Conservation (phyloP, 2,329 filamentous ascomycete species). For the Acephala macrosclerotiorum region DNA sequence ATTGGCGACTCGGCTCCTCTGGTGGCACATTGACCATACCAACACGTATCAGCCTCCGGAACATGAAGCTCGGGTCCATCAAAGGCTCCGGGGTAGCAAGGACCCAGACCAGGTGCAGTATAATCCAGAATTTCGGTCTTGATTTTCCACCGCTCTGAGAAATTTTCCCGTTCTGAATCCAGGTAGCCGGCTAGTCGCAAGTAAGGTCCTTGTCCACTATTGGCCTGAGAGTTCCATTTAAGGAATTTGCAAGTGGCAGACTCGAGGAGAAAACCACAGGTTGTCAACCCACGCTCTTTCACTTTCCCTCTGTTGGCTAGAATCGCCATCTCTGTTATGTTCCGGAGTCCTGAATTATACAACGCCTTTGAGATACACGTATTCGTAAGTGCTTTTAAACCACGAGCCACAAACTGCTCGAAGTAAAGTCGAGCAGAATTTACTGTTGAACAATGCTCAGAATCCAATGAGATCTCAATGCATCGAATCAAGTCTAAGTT, state of each 20-base stretch:
- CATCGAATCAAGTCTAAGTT: slow-evolving; percentile 3
- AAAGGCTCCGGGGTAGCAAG: neutral
- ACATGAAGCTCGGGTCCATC: neutral
- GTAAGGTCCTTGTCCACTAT: neutral
- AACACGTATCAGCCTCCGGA: neutral
- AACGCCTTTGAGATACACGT: neutral
- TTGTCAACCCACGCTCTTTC: neutral
- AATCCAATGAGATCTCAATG: neutral
- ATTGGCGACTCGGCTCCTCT: no score
- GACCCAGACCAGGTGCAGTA: neutral
- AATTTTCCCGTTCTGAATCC: neutral
- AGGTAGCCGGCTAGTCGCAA: neutral
- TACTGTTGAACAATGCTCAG: neutral
- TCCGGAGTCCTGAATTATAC: neutral
- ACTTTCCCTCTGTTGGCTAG: neutral
- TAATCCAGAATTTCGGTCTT: neutral
- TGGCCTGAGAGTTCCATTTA: neutral
- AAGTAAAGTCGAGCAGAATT: neutral
- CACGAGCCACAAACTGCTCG: neutral
- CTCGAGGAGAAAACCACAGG: neutral
- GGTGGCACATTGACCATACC: neutral
- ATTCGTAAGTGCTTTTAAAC: neutral
- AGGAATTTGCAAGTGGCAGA: neutral
- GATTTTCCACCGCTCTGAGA: neutral
- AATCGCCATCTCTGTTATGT: neutral